These are phyloP conservation scores for Botrytis paeoniae DNA, from an alignment of 2,329 filamentous ascomycete species.

Conservation along the genomic window DNA sequence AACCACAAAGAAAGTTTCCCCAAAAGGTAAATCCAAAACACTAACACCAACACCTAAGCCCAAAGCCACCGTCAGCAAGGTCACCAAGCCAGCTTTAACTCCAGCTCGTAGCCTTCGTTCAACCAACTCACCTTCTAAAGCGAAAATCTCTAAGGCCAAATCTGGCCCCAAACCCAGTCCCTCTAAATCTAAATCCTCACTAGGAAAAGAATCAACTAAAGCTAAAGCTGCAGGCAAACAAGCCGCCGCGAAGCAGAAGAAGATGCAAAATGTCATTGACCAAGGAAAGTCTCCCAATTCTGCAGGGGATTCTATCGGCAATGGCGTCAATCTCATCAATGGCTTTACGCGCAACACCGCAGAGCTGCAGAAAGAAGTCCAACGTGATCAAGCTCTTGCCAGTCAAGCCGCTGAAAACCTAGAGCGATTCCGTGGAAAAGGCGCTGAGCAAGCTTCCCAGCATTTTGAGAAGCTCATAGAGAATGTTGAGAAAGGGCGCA, in stretches of 20 bases:
- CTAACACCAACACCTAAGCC: not conserved
- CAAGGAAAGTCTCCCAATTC: too few relatives aligned
- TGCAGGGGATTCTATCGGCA: not conserved
- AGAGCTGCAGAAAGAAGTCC: not conserved
- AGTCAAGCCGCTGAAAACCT: not conserved
- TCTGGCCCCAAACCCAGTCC: not conserved
- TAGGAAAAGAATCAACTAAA: not conserved
- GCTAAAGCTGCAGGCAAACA: not conserved
- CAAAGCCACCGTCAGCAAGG: not conserved
- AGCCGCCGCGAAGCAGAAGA: not conserved
- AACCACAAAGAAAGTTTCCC: not conserved
- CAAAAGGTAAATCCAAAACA: not conserved
- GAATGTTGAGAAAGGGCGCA: not conserved
- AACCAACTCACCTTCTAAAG: not conserved
- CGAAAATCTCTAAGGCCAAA: not conserved
- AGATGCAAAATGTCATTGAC: not conserved
- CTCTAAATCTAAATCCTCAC: not conserved
- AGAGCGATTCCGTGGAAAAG: not conserved
- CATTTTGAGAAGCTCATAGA: conserved; percentile 3
- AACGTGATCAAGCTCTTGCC: not conserved
- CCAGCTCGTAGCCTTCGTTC: not conserved
- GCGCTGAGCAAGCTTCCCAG: not conserved
- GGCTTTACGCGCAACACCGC: not conserved
- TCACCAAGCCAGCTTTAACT: not conserved
- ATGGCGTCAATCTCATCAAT: not conserved